These are phyloP conservation scores for Spongospora subterranea DNA, from an alignment of 208 protist genomes.

Conservation along the genomic window DNA sequence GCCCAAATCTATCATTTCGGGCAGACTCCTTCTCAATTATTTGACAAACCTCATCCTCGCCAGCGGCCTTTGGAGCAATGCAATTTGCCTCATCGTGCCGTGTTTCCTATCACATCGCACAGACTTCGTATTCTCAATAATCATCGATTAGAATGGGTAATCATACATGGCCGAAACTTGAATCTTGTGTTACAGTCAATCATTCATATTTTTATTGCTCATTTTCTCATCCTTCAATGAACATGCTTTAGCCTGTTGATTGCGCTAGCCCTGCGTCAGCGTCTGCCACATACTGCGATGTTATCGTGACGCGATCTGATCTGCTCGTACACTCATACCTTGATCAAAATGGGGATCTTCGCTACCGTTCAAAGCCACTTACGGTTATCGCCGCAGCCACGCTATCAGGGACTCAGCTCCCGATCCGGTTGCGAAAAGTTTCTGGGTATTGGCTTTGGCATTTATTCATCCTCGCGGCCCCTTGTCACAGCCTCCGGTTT, in stretches of 20 bases:
- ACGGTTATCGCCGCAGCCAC: not conserved
- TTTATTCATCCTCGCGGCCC: not conserved
- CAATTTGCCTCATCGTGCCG: slow-evolving; percentile 10
- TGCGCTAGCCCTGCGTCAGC: not conserved
- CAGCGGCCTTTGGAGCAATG: not conserved
- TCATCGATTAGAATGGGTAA: not conserved
- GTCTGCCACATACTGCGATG: not conserved
- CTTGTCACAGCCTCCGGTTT: not conserved
- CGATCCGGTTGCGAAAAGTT: not conserved
- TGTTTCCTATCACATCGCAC: not conserved
- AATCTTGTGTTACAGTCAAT: no score
- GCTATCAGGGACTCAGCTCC: not conserved
- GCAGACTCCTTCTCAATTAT: slow-evolving; percentile 71
- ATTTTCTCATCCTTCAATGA: not conserved
- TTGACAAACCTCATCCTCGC: slow-evolving; percentile 67
- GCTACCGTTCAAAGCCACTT: not conserved
- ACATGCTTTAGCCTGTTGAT: not conserved
- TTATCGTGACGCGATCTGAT: slow-evolving; percentile 12
- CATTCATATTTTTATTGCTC: not conserved
- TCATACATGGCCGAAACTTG: no score
- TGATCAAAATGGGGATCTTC: not conserved
- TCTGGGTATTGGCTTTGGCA: not conserved
- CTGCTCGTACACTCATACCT: not conserved
- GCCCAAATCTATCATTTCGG: slow-evolving; percentile 70
- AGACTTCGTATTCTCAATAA: not conserved